phyloP scores from a whole-genome alignment of 2,329 filamentous ascomycete species.

The Cryoendolithus antarcticus region DNA sequence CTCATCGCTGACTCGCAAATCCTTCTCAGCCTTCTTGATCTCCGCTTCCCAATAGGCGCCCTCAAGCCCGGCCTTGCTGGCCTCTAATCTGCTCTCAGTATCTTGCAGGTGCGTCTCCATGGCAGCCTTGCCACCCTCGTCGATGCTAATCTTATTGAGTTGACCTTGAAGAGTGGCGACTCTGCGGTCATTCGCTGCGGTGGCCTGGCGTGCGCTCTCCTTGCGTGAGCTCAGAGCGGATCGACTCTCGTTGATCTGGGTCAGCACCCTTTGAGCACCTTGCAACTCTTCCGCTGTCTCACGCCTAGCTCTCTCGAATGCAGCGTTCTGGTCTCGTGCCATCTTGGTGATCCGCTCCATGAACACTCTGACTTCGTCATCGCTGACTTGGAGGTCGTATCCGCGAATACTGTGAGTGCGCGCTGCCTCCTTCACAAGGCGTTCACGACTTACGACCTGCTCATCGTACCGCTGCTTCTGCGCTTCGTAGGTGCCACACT shows the following conservation, averaged over 20 bases:
- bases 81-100: conserved; percentile 49
- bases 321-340: conserved; percentile 63
- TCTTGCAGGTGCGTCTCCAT: conserved; percentile 64
- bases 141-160: conserved; percentile 59
- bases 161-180: conserved; percentile 53
- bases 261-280: conserved; percentile 57
- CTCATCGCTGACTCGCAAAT: conserved; percentile 57
- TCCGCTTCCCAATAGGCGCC: conserved; percentile 57
- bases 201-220: conserved; percentile 58
- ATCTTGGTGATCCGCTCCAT: conserved; percentile 65
- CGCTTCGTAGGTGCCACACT: conserved; percentile 68
- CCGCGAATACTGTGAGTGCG: conserved; percentile 67
- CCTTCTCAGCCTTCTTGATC: conserved; percentile 52
- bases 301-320: conserved; percentile 61
- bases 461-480: conserved; percentile 79
- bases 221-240: conserved; percentile 63
- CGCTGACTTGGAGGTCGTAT: conserved; percentile 66
- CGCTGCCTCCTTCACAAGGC: conserved; percentile 67
- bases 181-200: conserved; percentile 60
- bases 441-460: conserved; percentile 58
- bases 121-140: conserved; percentile 71
- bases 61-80: conserved; percentile 51
- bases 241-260: conserved; percentile 61
- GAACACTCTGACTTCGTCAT: conserved; percentile 62
- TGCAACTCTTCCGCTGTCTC: conserved; percentile 65